Evolutionary conservation across 1,284 basidiomycete species (phyloP).

Genomic region (Pascua guehoae): DNA sequence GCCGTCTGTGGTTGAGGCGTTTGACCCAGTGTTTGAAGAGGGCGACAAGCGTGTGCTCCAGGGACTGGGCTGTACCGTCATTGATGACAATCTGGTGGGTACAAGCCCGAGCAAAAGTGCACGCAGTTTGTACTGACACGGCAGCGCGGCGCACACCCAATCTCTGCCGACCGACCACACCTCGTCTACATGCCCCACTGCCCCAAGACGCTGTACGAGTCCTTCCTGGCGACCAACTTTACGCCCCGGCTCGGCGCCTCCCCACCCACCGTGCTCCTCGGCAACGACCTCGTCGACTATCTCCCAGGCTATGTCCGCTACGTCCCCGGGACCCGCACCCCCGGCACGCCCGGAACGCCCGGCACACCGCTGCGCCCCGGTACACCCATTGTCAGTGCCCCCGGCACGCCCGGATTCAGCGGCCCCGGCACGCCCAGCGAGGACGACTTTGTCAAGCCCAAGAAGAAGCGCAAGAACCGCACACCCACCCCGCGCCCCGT

Average conservation of each 20-base stretch:
- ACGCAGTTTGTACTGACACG: slow-evolving; percentile 1
- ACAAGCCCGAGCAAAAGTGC: too few species aligned
- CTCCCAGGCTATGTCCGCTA: slow-evolving; percentile 26
- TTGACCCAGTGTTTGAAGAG: slow-evolving; percentile 41
- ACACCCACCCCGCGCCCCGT: slow-evolving; percentile 4
- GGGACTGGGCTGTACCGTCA: slow-evolving; percentile 17
- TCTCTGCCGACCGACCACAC: slow-evolving; percentile 18
- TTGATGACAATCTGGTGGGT: slow-evolving; percentile 35
- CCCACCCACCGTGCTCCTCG: slow-evolving; percentile 29
- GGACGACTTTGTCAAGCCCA: slow-evolving; percentile 38
- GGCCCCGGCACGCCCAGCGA: slow-evolving; percentile 2
- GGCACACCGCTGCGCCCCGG: neutral
- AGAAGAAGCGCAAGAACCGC: slow-evolving; percentile 41
- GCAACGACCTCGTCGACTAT: slow-evolving; percentile 44
- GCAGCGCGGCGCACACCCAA: slow-evolving; percentile 27
- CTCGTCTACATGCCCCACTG: slow-evolving; percentile 45
- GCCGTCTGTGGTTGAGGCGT: slow-evolving; percentile 22
- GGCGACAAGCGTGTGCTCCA: slow-evolving; percentile 28
- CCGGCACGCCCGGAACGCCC: neutral
- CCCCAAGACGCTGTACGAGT: slow-evolving; percentile 39
- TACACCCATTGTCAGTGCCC: neutral
- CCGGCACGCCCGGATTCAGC: neutral
- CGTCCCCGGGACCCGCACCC: neutral
- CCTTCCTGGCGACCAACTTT: slow-evolving; percentile 33
- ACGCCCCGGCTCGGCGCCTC: slow-evolving; percentile 9